phyloP scores from a whole-genome alignment of 257 asterid genomes.

The Cynanchum wilfordii region DNA sequence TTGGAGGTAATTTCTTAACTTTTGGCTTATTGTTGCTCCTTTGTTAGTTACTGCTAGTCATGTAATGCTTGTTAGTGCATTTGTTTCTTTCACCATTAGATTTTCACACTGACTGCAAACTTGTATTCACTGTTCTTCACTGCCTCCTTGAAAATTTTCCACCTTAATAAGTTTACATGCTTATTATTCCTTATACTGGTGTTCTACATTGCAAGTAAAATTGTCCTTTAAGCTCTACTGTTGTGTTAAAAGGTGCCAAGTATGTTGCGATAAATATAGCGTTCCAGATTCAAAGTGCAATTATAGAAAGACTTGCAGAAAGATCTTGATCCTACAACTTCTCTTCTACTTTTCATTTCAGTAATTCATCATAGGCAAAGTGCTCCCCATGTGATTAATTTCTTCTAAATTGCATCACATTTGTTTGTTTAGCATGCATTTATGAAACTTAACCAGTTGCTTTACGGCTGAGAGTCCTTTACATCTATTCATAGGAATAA shows the following conservation, averaged over 20 bases:
- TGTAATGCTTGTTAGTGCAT: not conserved
- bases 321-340: not conserved
- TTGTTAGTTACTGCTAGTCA: not conserved
- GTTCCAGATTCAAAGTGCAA: not conserved
- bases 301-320: not conserved
- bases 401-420: not conserved
- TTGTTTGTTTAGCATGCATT: not conserved
- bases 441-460: not conserved
- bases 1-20: constrained; percentile 49
- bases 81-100: not conserved
- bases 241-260: not conserved
- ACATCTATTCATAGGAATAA: constrained; percentile 37
- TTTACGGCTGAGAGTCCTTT: not conserved
- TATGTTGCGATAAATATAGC: not conserved
- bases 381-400: not conserved
- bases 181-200: not conserved
- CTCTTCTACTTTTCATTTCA: not conserved
- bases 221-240: not conserved
- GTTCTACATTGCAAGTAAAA: not conserved
- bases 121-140: constrained; percentile 2
- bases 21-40: not conserved
- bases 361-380: not conserved
- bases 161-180: not conserved
- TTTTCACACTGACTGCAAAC: not conserved
- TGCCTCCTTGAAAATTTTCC: not conserved